Conservation (phyloP, 2,329 filamentous ascomycete genomes). For the Penicillium sp. region DNA sequence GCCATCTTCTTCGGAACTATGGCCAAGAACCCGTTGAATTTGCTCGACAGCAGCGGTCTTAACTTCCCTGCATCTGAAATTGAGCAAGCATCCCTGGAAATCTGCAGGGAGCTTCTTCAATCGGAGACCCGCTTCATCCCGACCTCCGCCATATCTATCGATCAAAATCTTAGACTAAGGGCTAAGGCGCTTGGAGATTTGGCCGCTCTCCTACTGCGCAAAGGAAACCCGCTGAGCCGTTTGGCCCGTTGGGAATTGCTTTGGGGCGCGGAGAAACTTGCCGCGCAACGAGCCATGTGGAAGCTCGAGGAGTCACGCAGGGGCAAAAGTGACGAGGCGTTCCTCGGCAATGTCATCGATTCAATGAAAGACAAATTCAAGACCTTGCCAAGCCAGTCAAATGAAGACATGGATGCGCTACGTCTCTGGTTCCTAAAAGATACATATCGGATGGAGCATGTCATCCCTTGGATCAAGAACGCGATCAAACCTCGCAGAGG, state of each 20-base stretch:
- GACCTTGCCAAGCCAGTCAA: conserved; percentile 56
- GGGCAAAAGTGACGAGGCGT: conserved; percentile 54
- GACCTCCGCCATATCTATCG: conserved; percentile 66
- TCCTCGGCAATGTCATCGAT: conserved; percentile 68
- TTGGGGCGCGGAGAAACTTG: conserved; percentile 86
- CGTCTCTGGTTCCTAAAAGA: conserved; percentile 84
- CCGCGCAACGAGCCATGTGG: conserved; percentile 74
- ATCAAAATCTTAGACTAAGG: conserved; percentile 70
- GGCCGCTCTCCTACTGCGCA: conserved; percentile 62
- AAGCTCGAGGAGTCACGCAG: conserved; percentile 66
- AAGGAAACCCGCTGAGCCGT: conserved; percentile 58
- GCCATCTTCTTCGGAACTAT: conserved; percentile 86
- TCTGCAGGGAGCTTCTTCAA: conserved; percentile 75
- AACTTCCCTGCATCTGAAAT: conserved; percentile 66
- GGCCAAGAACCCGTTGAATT: conserved; percentile 79
- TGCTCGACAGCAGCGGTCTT: conserved; percentile 62
- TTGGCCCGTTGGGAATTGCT: conserved; percentile 71
- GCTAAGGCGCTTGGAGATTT: conserved; percentile 69
- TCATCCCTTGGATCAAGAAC: conserved; percentile 73
- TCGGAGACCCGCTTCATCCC: conserved; percentile 72
- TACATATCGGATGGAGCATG: conserved; percentile 63
- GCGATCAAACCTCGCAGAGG: conserved; percentile 67
- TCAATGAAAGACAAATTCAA: conserved; percentile 73
- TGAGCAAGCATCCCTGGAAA: conserved; percentile 65
- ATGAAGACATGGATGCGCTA: conserved; percentile 69